Base-by-base conservation (phyloP, 805 yeast species). In the Yamadazyma olivae region DNA sequence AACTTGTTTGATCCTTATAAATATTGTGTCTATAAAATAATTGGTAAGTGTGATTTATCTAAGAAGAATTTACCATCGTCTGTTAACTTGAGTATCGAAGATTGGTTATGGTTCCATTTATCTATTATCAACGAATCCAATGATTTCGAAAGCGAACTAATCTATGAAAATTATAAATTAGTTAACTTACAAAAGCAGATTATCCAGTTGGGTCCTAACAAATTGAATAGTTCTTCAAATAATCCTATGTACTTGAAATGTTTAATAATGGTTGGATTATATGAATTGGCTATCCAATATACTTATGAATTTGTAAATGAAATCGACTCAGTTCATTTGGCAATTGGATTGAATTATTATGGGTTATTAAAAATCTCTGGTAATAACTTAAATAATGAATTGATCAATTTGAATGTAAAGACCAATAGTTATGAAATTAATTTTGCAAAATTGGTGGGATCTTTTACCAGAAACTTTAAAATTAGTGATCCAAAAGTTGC, bases 31-130 rank as follows among this genome's bases (percentile, higher is more conserved):
- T 93, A 87, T 65, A 91, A 93, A 60, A 73, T 93, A 17, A 74
- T 91, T 39, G 98, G 98, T n/a, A 82, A 93, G 57, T 88, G 96
- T 59, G 81, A 81, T 63, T 54, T 83, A 53, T 67, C 83, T 32
- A 71, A 81, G 58, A 79, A 79, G 58, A 65, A 75, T 44, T 64
- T 90, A 49, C 79, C 95, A 24, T 57, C 79, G n/a, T 67, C 75
- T 25, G 76, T 91, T 20, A 75, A 83, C 25, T 61, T 79, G 24
- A 85, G 95, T 40, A 77, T 90, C 32, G 98, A 91, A 59, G 98
- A 91, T 62, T 91, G 98, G 98, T 59, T 91, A 33, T 91, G 99
- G 99, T 77, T 85, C 54, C 97, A 93, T 59, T 71, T 93, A 38
- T 73, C 79, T 59, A 77, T 85, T 12, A 76, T 80, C 38, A 91